Evolutionary conservation across 257 asterid species (phyloP), one percentile per base, ranked within the genome.

Genomic region (Gentiana dahurica): DNA sequence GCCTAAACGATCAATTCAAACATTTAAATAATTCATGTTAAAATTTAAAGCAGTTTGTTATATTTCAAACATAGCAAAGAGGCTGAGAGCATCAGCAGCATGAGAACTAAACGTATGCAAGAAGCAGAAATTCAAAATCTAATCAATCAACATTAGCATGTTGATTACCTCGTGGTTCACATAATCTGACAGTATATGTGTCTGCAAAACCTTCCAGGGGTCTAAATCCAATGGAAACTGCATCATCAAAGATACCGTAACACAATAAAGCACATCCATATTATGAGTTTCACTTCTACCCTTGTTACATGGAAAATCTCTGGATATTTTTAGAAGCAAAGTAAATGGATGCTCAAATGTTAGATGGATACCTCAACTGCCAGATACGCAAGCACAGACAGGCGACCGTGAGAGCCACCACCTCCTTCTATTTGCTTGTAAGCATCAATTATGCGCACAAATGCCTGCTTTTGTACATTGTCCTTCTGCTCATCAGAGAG

Each of bases 141-240:
- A 3, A 15, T 15, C 24, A 41, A 41, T 41, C 46, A 7, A 43
- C 7, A 3, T 15, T 6, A 56, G 45, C 12, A 60, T 41, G n/a
- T 50, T 52, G 46, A 71, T 68, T 85, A 92, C 98, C 98, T 92
- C 97, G 57, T 80, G 85, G 68, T 79, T 88, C 54, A 77, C 71
- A 74, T 88, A 92, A 72, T 92, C 98, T 2, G 91, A 79, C 44
- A 81, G 56, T 68, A 92, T 81, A 68, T 88, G 97, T 8, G 74
- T 58, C 72, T 80, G 88, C 48, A 92, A 75, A 53, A 71, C 72
- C 74, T 85, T 88, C 94, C 94, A 92, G 4, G 95, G 94, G 68
- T 92, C 94, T 68, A 88, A 76, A 75, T 92, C 98, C 32, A 79
- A 70, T 6, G 98, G 94, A 73, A 81, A 85, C 98, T 92, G 83